These are phyloP conservation scores for Oryza officinalis DNA, from an alignment of 176 grass and related monocot genomes.

Conservation along the genomic window DNA sequence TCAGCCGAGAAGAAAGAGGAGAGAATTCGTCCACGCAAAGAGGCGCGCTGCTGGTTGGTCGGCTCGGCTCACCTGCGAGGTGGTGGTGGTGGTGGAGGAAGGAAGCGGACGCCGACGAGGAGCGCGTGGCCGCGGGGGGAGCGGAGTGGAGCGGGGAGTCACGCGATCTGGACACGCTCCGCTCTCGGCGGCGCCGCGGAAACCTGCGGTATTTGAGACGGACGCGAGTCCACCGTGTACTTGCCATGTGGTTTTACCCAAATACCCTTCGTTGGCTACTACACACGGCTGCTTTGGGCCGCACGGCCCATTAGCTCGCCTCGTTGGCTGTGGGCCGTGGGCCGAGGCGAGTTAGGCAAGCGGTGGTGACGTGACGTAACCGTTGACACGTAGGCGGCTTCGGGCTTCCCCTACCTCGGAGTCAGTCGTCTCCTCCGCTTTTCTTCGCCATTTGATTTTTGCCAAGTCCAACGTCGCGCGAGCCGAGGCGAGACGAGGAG, in stretches of 20 bases:
- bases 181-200: constrained; percentile 24
- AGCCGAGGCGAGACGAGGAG: constrained; percentile 30
- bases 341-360: neutral
- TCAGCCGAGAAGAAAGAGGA: neutral
- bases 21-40: neutral
- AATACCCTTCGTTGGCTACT: neutral
- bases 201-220: neutral
- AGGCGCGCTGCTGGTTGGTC: neutral
- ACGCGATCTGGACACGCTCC: constrained; percentile 35
- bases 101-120: neutral
- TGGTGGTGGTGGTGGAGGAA: too few relatives aligned
- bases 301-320: neutral
- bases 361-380: neutral
- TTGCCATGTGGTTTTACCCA: neutral
- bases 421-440: constrained; percentile 3
- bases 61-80: constrained; percentile 14
- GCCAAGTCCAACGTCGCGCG: neutral
- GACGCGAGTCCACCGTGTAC: neutral
- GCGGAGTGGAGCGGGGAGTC: neutral
- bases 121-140: neutral
- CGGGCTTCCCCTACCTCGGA: constrained; percentile 1
- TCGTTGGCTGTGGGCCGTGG: neutral
- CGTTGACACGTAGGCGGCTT: constrained; percentile 36
- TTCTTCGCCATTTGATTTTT: constrained; percentile 8
- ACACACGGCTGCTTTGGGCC: neutral